Conservation (phyloP, 495 filamentous ascomycete species). For the Durotheca rogersii region DNA sequence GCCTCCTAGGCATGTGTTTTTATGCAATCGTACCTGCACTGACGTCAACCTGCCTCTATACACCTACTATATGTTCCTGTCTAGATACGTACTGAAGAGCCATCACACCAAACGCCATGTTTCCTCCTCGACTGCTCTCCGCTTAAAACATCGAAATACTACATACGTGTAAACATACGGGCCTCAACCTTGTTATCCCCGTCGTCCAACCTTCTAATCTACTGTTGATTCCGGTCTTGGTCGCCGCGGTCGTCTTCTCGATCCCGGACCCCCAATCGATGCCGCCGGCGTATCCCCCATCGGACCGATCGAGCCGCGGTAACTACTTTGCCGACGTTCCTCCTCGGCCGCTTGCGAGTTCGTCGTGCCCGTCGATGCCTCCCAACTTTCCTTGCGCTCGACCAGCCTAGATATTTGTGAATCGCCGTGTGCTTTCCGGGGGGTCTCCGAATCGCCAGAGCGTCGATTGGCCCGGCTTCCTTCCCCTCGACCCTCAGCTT, state of each 20-base stretch:
- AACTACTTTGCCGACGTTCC: not conserved
- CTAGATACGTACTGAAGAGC: no score
- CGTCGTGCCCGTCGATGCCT: not conserved
- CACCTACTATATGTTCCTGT: no score
- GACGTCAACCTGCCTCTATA: no score
- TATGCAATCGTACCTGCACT: no score
- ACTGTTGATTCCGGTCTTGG: conserved; percentile 13
- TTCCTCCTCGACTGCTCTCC: no score
- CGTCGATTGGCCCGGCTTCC: not conserved
- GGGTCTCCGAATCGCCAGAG: not conserved
- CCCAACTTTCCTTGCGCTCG: conserved; percentile 4
- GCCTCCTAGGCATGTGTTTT: no score
- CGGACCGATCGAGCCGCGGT: not conserved
- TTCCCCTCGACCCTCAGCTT: not conserved
- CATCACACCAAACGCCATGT: no score
- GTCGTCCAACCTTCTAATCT: conserved; percentile 1
- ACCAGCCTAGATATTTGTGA: not conserved
- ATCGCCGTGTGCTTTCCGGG: not conserved
- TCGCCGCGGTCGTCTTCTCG: conserved; percentile 16
- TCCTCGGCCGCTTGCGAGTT: not conserved
- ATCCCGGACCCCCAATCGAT: conserved; percentile 9
- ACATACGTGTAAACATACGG: no score
- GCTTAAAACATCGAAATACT: no score
- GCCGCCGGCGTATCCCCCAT: conserved; percentile 4
- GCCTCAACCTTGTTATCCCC: not conserved